Base-by-base conservation (phyloP, 306 rosid species). In the Crotalaria pallida region DNA sequence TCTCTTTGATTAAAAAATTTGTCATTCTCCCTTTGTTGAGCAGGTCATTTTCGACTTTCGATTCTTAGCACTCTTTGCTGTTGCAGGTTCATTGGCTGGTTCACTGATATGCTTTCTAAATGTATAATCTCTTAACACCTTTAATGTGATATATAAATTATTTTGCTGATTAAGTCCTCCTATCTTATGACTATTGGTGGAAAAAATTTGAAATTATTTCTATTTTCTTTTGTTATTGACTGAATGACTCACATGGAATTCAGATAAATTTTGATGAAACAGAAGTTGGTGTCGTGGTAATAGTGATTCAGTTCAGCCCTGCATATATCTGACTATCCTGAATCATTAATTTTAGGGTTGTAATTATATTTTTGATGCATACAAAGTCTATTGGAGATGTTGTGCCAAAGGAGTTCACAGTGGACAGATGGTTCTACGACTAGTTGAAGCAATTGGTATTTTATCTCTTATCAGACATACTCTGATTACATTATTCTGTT, bases 371-470 rank as follows among this genome's bases (percentile, higher is more conserved):
- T 0, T 75, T 8, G 99, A 91, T 17, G 99, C 97, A 44, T 94
- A 88, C 74, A 94, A 73, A 91, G 86, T 91, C 38, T 94, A 94
- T 69, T 94, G 99, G 97, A 12, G 86, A 53, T 79, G 95, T 84
- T 94, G 99, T 69, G 97, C 83, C 69, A 91, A 86, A 83, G 97
- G 99, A 75, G 68, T 81, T 73, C 99, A 94, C 85, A 59, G 88
- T 2, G 99, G 99, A 83, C 75, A 77, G 59, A 94, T 94, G 99
- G 99, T 94, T 82, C 70, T 94, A 17, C 74, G 84, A 11, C 84
- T 94, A 49, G 99, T 94, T 58, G 99, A 94, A 87, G 99, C 99
- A 55, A 94, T 94, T 16, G 99, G 99, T 94, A 83, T 61, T 70
- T 57, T 77, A 7, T 69, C 60, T 43, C 58, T 47, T 79, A 4